A percentile compares a stretch with the other conserved stretches of the same genome.
Conservation (phyloP, 495 filamentous ascomycete species). For the Xylaria cubensis region DNA sequence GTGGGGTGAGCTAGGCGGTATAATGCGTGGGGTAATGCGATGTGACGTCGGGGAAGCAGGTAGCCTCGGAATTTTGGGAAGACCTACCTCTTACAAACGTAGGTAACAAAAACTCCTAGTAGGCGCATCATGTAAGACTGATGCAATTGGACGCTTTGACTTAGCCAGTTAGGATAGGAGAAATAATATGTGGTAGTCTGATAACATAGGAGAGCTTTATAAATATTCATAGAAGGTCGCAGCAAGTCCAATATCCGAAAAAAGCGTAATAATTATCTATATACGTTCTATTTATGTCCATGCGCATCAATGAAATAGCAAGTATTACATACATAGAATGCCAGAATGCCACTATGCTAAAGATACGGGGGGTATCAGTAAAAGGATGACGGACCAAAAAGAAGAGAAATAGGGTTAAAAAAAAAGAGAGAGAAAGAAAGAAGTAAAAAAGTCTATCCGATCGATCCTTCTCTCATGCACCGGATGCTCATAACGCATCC, state of each 20-base stretch:
- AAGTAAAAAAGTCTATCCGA: background rate
- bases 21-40: background rate
- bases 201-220: no score
- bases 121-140: background rate
- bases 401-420: background rate
- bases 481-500: background rate
- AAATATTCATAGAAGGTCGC: no score
- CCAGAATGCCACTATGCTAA: background rate
- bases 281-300: no score
- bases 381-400: background rate
- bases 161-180: no score
- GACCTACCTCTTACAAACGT: no score
- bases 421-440: background rate
- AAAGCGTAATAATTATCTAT: no score
- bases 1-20: background rate
- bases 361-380: conserved; percentile 7
- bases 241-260: no score
- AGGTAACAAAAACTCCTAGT: no score
- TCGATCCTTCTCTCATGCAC: background rate
- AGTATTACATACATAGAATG: background rate
- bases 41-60: background rate
- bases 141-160: background rate
- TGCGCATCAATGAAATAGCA: background rate
- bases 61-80: no score
- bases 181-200: no score